Evolutionary conservation across 768 basidiomycete species (phyloP).

Genomic region (Agrocybe pediades): DNA sequence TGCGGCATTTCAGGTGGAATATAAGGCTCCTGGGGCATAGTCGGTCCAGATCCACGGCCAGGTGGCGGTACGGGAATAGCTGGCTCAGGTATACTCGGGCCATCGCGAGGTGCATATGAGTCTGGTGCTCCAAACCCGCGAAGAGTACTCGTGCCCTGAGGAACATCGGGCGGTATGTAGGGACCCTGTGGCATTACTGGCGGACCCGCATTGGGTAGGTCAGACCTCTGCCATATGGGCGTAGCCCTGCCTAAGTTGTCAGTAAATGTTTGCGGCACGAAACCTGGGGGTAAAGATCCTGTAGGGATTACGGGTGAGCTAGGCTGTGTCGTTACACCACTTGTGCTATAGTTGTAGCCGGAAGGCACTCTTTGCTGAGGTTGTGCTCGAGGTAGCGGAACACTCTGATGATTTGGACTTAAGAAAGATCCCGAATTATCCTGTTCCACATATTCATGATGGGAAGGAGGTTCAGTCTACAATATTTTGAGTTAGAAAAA

Average conservation of each 20-base stretch:
- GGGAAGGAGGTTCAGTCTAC: no score
- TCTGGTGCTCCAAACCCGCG: no score
- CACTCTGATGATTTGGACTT: conserved; percentile 10
- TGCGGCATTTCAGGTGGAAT: no score
- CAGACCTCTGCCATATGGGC: conserved; percentile 14
- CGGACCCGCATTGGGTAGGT: conserved; percentile 12
- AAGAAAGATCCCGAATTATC: conserved; percentile 2
- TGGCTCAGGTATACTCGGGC: no score
- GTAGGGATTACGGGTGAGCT: conserved; percentile 15
- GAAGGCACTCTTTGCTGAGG: not conserved
- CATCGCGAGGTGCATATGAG: no score
- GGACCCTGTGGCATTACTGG: conserved; percentile 9
- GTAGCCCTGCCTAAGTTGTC: conserved; percentile 20
- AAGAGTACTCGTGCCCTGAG: no score
- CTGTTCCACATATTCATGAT: not conserved
- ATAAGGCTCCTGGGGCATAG: no score
- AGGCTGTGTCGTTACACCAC: conserved; percentile 11
- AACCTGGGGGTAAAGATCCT: conserved; percentile 18
- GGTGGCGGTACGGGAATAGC: no score
- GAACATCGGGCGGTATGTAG: no score
- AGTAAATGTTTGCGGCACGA: conserved; percentile 22
- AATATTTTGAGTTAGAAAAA: no score
- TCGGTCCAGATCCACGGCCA: no score
- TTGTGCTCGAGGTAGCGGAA: conserved; percentile 3
- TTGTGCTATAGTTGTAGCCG: not conserved